Evolutionary conservation across 23 red algal species (phyloP).

Genomic region (Agarophyton chilense): DNA sequence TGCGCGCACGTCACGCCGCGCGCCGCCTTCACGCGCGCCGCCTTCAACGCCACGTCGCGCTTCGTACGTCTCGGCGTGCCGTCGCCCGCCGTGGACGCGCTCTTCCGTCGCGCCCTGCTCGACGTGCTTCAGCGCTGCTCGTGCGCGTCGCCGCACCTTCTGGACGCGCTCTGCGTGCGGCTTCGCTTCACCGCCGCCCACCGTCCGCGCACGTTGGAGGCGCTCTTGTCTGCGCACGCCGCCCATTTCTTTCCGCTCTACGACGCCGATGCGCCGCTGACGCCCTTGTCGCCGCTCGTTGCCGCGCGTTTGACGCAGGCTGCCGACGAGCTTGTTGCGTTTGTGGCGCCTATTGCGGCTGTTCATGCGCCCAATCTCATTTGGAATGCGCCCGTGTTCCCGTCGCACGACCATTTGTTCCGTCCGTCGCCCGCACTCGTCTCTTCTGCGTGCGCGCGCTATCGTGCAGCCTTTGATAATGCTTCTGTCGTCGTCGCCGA

Average conservation of each 20-base stretch:
- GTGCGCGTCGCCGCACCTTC: background rate
- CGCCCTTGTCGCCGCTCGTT: background rate
- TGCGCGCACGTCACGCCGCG: no score
- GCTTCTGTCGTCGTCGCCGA: background rate
- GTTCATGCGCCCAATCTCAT: no score
- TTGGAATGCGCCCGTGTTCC: background rate
- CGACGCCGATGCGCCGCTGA: background rate
- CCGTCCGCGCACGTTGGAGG: background rate
- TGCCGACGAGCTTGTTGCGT: no score
- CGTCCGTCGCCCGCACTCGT: background rate
- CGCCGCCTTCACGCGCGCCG: background rate
- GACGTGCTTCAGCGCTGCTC: background rate
- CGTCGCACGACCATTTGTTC: background rate
- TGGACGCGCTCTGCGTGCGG: background rate
- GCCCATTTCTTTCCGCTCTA: slow-evolving; percentile 4
- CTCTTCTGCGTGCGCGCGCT: background rate
- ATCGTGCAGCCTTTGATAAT: no score
- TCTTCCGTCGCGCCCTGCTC: background rate
- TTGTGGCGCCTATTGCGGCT: no score
- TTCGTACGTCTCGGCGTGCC: background rate
- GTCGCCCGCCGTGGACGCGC: background rate
- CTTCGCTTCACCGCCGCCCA: background rate
- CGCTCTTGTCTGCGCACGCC: no score
- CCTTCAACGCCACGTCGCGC: background rate
- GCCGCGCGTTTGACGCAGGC: background rate